Conservation (phyloP, 192 early-diverging fungal species). For the Backusella psychrophila region DNA sequence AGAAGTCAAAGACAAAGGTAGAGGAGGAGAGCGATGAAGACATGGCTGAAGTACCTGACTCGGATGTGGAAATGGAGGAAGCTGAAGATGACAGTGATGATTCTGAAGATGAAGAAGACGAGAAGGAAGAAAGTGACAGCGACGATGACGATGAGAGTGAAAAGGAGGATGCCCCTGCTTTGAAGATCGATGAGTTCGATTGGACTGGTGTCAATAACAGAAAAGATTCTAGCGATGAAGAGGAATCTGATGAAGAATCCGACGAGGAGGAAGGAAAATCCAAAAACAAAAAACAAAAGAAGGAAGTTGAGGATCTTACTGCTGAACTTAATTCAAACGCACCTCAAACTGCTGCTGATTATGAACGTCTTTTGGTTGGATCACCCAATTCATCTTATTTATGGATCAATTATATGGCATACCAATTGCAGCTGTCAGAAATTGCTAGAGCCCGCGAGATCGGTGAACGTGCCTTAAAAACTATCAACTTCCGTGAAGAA, state of each 20-base stretch:
- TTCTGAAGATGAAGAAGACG: constrained; percentile 24
- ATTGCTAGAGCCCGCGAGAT: constrained; percentile 89
- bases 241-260: constrained; percentile 19
- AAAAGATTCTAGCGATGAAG: constrained; percentile 49
- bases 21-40: constrained; percentile 37
- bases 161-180: constrained; percentile 25
- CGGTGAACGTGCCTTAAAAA: constrained; percentile 92
- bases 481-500: constrained; percentile 88
- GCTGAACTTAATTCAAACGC: constrained; percentile 64
- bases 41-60: constrained; percentile 39
- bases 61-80: constrained; percentile 18
- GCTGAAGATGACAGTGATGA: constrained; percentile 37
- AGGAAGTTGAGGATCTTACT: constrained; percentile 64
- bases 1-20: constrained; percentile 34
- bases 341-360: constrained; percentile 80
- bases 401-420: constrained; percentile 99
- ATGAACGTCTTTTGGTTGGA: constrained; percentile 89
- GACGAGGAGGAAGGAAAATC: constrained; percentile 34
- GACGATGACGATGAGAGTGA: constrained; percentile 33
- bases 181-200: constrained; percentile 31
- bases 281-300: constrained; percentile 59
- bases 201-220: constrained; percentile 42
- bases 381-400: constrained; percentile 96
- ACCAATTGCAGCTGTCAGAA: constrained; percentile 92
- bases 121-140: constrained; percentile 31